phyloP scores from a whole-genome alignment of 176 grass and related monocot genomes.

The Metroxylon sagu region DNA sequence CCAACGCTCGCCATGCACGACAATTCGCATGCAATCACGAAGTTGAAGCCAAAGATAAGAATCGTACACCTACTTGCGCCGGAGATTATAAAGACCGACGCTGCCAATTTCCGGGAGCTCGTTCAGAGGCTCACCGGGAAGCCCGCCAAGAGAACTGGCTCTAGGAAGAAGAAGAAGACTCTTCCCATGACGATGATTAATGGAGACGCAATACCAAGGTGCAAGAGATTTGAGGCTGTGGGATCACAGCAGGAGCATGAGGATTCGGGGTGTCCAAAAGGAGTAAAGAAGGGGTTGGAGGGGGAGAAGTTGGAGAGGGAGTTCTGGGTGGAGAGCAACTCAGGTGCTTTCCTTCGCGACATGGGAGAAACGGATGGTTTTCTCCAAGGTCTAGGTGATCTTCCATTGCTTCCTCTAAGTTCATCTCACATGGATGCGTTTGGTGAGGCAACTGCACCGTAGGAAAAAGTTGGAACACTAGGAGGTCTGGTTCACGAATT shows the following conservation, averaged over 20 bases:
- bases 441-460: too few species aligned
- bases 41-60: constrained; percentile 11
- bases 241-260: too few species aligned
- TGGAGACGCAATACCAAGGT: too few species aligned
- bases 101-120: constrained; percentile 15
- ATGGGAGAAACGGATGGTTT: constrained; percentile 1
- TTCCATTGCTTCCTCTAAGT: neutral
- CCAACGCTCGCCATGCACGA: neutral
- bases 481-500: too few species aligned
- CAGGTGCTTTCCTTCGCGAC: neutral
- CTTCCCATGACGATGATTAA: neutral
- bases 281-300: neutral
- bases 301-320: neutral
- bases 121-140: constrained; percentile 20
- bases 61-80: constrained; percentile 15
- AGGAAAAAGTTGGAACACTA: too few species aligned
- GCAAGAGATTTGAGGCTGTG: too few species aligned
- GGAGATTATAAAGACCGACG: constrained; percentile 13
- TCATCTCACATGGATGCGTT: too few species aligned
- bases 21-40: neutral
- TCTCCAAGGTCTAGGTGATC: constrained; percentile 4
- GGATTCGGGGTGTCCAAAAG: neutral
- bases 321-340: neutral
- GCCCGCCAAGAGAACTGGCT: neutral
- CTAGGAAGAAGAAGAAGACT: constrained; percentile 1